These are phyloP conservation scores for Rhynchosporium graminicola DNA, from an alignment of 2,329 filamentous ascomycete genomes.

Conservation along the genomic window DNA sequence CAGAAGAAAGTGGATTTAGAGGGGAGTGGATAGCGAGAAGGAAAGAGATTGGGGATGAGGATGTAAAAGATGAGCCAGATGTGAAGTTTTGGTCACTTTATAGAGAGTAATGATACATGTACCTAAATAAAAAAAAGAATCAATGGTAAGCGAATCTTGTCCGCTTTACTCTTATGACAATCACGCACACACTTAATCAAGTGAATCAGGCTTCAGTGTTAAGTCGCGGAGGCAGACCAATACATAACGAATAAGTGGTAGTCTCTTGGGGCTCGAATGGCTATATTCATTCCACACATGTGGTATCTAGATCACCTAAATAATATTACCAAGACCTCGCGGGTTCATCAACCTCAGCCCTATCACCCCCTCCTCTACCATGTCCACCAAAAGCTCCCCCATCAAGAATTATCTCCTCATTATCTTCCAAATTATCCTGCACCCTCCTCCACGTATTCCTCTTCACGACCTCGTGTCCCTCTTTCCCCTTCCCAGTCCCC, in stretches of 20 bases:
- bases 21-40: background rate
- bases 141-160: too few species aligned
- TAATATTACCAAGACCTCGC: constrained; percentile 13
- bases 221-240: too few species aligned
- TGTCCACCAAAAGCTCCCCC: constrained; percentile 41
- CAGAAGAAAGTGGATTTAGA: background rate
- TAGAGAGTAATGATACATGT: too few species aligned
- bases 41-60: too few species aligned
- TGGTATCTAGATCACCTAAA: background rate
- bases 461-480: constrained; percentile 30
- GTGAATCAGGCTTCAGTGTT: too few species aligned
- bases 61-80: background rate
- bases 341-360: constrained; percentile 33
- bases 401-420: constrained; percentile 45
- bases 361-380: constrained; percentile 16
- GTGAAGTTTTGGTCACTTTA: too few species aligned
- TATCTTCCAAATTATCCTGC: constrained; percentile 45
- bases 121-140: too few species aligned
- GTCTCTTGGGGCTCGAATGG: background rate
- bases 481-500: constrained; percentile 38
- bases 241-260: too few species aligned
- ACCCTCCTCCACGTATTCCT: constrained; percentile 45
- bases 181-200: too few species aligned
- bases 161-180: too few species aligned
- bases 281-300: background rate